A percentile compares a stretch with the other conserved stretches of the same genome.
Conservation (phyloP, 352 stramenopile species). For the Saprolegnia parasitica region DNA sequence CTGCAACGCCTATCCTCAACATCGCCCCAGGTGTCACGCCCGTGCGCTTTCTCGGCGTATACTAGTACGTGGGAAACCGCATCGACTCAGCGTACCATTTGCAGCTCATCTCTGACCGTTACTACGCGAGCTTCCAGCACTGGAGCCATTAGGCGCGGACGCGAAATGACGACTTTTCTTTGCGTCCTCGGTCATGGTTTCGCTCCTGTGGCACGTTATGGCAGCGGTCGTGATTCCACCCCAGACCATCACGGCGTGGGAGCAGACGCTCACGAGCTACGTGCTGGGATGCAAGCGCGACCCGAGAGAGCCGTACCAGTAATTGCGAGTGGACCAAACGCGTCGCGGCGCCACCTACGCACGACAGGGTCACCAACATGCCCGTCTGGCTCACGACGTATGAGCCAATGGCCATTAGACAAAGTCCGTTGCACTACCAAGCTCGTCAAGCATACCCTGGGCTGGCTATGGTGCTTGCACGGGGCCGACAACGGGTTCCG, state of each 20-base stretch:
- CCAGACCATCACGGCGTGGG: background rate
- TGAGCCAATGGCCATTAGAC: background rate
- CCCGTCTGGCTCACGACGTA: constrained; percentile 19
- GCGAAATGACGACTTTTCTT: background rate
- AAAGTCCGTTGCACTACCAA: background rate
- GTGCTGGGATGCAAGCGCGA: constrained; percentile 1
- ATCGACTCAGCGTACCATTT: no score
- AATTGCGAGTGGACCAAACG: background rate
- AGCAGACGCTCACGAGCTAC: constrained; percentile 4
- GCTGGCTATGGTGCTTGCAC: background rate
- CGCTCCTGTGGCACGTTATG: constrained; percentile 14
- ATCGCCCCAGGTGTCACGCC: no score
- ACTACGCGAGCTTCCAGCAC: background rate
- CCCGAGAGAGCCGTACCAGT: background rate
- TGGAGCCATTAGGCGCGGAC: constrained; percentile 21
- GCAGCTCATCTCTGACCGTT: no score
- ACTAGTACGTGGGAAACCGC: no score
- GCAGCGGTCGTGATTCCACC: constrained; percentile 1
- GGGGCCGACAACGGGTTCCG: background rate
- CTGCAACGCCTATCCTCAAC: no score
- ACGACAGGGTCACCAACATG: background rate
- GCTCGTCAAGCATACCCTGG: no score
- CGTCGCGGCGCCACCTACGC: no score
- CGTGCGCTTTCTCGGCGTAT: no score
- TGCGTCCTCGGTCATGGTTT: constrained; percentile 11